Evolutionary conservation across 192 early-diverging fungal genomes (phyloP).

Genomic region (Podila epicladia): DNA sequence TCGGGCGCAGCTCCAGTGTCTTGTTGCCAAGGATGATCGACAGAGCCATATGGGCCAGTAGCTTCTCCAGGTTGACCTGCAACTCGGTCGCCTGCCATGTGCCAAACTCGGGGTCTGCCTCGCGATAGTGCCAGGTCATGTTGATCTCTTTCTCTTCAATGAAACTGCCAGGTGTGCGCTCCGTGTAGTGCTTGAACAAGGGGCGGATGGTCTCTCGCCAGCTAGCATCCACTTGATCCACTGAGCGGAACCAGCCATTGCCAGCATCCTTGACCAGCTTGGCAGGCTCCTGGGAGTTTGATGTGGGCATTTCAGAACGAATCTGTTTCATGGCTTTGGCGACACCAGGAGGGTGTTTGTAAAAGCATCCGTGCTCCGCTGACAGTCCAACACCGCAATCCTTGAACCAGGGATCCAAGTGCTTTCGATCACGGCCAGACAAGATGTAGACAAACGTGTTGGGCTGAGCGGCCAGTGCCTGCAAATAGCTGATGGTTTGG

Average conservation of each 20-base stretch:
- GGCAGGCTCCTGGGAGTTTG: slow-evolving; percentile 52
- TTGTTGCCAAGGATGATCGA: slow-evolving; percentile 96
- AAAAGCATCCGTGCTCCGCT: slow-evolving; percentile 99
- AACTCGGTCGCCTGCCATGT: slow-evolving; percentile 98
- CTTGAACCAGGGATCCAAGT: slow-evolving; percentile 94
- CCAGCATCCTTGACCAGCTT: slow-evolving; percentile 65
- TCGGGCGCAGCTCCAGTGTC: slow-evolving; percentile 95
- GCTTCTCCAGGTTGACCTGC: slow-evolving; percentile 96
- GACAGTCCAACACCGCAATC: slow-evolving; percentile 89
- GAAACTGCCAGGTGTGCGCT: slow-evolving; percentile 96
- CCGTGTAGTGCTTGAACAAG: slow-evolving; percentile 96
- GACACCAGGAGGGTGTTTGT: slow-evolving; percentile 85
- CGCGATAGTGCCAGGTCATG: slow-evolving; percentile 98
- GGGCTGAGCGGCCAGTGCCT: slow-evolving; percentile 74
- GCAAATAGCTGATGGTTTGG: slow-evolving; percentile 74
- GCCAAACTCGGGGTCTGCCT: slow-evolving; percentile 95
- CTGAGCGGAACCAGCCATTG: slow-evolving; percentile 87
- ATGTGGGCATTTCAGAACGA: slow-evolving; percentile 51
- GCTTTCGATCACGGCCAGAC: slow-evolving; percentile 89
- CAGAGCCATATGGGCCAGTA: slow-evolving; percentile 91
- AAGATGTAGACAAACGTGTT: slow-evolving; percentile 95
- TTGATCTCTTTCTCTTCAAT: slow-evolving; percentile 99
- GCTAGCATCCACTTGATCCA: slow-evolving; percentile 87
- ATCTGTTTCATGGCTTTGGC: slow-evolving; percentile 60
- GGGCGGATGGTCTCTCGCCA: slow-evolving; percentile 96